A percentile compares a stretch with the other conserved stretches of the same genome.
phyloP scores from a whole-genome alignment of 192 early-diverging fungal species.

The Rhizophagus clarus region DNA sequence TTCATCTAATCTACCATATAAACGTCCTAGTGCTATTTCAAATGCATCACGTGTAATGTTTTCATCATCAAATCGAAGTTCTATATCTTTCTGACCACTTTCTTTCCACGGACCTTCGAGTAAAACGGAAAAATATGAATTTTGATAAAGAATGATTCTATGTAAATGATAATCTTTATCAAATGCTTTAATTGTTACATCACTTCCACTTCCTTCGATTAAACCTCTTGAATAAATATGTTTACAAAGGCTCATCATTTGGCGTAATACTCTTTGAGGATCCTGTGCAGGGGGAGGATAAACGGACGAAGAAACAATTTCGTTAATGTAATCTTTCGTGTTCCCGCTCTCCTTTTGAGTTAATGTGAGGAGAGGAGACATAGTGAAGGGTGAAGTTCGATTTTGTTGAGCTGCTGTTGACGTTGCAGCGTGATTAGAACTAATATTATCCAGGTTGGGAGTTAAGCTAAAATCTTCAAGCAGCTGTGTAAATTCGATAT shows the following conservation, averaged over 20 bases:
- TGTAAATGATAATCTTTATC: slow-evolving; percentile 53
- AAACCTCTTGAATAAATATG: slow-evolving; percentile 55
- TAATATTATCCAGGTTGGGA: slow-evolving; percentile 1
- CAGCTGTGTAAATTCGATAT: slow-evolving; percentile 30
- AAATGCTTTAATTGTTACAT: slow-evolving; percentile 50
- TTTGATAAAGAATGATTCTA: slow-evolving; percentile 55
- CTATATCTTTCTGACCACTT: slow-evolving; percentile 31
- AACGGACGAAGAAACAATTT: slow-evolving; percentile 20
- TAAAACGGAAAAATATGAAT: slow-evolving; percentile 50
- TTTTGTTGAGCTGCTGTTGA: slow-evolving; percentile 9
- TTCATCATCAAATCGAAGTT: slow-evolving; percentile 50
- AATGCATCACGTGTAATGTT: slow-evolving; percentile 57
- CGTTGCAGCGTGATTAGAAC: slow-evolving; percentile 13
- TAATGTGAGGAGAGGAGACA: slow-evolving; percentile 31
- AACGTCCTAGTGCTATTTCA: slow-evolving; percentile 49
- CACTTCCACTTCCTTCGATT: slow-evolving; percentile 49
- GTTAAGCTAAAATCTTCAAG: neutral
- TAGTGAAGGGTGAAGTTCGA: neutral
- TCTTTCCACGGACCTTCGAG: slow-evolving; percentile 54
- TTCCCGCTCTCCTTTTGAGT: slow-evolving; percentile 34
- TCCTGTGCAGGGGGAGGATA: slow-evolving; percentile 26
- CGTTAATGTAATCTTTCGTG: slow-evolving; percentile 28
- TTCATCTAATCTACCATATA: slow-evolving; percentile 54
- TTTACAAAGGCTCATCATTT: slow-evolving; percentile 37
- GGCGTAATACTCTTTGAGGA: slow-evolving; percentile 31